Percentiles rank a stretch among this genome's conserved stretches.
These are phyloP conservation scores for Diaporthe sp. DNA, from an alignment of 2,329 filamentous ascomycete species.

Conservation along the genomic window DNA sequence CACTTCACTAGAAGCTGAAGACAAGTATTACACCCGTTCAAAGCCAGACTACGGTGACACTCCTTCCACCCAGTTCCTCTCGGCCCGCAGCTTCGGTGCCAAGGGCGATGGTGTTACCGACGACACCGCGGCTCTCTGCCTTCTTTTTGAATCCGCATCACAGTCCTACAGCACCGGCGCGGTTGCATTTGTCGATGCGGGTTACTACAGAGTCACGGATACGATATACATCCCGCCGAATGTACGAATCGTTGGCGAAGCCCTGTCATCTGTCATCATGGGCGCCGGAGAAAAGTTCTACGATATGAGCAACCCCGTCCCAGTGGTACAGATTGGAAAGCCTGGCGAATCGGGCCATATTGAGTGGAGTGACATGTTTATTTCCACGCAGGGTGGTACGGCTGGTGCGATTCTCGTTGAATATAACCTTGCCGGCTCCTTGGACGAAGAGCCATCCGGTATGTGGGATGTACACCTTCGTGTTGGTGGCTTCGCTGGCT, in stretches of 20 bases:
- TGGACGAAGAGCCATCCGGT: slow-evolving; percentile 59
- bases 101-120: slow-evolving; percentile 79
- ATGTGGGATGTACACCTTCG: too few species aligned
- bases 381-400: slow-evolving; percentile 75
- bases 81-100: slow-evolving; percentile 72
- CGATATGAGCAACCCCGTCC: slow-evolving; percentile 69
- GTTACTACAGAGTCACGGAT: slow-evolving; percentile 70
- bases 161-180: slow-evolving; percentile 57
- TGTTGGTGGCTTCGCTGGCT: slow-evolving; percentile 78
- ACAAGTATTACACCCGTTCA: slow-evolving; percentile 61
- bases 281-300: slow-evolving; percentile 69
- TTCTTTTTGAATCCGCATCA: slow-evolving; percentile 46
- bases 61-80: slow-evolving; percentile 67
- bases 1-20: slow-evolving; percentile 62
- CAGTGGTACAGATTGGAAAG: slow-evolving; percentile 72
- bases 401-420: slow-evolving; percentile 79
- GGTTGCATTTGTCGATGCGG: slow-evolving; percentile 73
- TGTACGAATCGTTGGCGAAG: slow-evolving; percentile 71
- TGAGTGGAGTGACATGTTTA: slow-evolving; percentile 79
- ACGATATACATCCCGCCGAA: slow-evolving; percentile 63
- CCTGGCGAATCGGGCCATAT: slow-evolving; percentile 74
- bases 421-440: slow-evolving; percentile 70
- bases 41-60: slow-evolving; percentile 75
- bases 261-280: slow-evolving; percentile 62
- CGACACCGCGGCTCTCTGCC: slow-evolving; percentile 58